Base-by-base conservation (phyloP, 2,329 filamentous ascomycete species). In the Alternaria tenuissima region DNA sequence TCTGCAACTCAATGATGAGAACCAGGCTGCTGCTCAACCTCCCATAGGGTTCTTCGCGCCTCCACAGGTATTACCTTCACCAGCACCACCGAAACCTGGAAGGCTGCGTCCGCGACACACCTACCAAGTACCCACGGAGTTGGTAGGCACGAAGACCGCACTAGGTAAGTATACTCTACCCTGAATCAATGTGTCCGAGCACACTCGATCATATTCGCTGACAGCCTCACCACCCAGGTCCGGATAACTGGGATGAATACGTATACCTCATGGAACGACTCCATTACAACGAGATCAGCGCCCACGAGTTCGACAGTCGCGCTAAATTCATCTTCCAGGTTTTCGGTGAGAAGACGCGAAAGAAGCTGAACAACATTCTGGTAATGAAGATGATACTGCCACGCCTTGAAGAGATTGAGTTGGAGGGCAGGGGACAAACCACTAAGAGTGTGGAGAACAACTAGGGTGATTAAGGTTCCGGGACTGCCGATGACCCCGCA, bases 191-290 rank as follows among this genome's bases (percentile, higher is more conserved):
- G 20, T 26, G 24, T 26, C 24, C 24, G 24, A 26, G 24, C 24
- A 26, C 24, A 26, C 24, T 26, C 24, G 24, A 2, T 26, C 20
- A 42, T 7, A 24, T 2, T 49, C 32, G 32, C 46, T 49, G 16
- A 49, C 16, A 38, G 7, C 3, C 6, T 26, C 22, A 3, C 20
- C 11, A 14, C 22, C 3, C 9, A 59, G 56, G 56, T 7, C 18
- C 52, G 12, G 56, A 64, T 7, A 56, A 63, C 32, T 70, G 68
- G 66, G 61, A 49, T 7, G 62, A 68, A 36, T 69, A 69, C 18
- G 5, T 69, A 1, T 43, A 42, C 0, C 30, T 65, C 11, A 34
- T 62, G 43, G 65, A 69, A 56, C 58, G 54, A 36, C 46, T 52
- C 4, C 59, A 51, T 43, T 22, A 55, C 1, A 28, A 53, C 1